phyloP scores from a whole-genome alignment of 2,329 filamentous ascomycete species.

The Colletotrichum simmondsii region DNA sequence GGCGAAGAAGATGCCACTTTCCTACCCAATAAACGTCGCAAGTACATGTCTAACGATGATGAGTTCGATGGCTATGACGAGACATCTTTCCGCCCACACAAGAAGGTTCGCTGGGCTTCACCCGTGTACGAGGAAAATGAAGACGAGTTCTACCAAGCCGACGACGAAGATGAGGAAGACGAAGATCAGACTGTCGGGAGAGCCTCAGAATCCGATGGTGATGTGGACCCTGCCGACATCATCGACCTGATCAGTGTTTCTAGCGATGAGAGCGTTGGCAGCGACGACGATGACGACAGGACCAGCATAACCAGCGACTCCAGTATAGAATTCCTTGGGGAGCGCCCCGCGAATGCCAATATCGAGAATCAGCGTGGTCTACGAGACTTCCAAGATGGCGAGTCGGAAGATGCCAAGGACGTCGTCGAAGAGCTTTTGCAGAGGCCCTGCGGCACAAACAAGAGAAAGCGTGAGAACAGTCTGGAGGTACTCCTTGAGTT shows the following conservation, averaged over 20 bases:
- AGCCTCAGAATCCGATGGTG: not conserved
- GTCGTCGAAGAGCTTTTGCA: not conserved
- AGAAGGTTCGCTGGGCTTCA: not conserved
- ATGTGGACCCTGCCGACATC: not conserved
- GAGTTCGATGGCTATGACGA: not conserved
- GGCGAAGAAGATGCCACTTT: too few relatives aligned
- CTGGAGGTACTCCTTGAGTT: slow-evolving; percentile 21
- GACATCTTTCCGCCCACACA: not conserved
- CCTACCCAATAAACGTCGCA: not conserved
- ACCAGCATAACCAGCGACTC: not conserved
- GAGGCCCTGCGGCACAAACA: not conserved
- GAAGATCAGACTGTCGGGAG: not conserved
- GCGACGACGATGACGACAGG: not conserved
- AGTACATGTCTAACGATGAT: not conserved
- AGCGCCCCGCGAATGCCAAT: not conserved
- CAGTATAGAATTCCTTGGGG: slow-evolving; percentile 18
- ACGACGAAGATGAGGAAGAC: not conserved
- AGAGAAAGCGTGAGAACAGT: slow-evolving; percentile 21
- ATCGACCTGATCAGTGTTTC: not conserved
- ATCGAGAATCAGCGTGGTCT: not conserved
- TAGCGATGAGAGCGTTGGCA: not conserved
- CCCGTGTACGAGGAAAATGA: not conserved
- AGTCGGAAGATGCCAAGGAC: not conserved
- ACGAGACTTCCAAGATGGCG: not conserved
- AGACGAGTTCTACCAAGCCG: not conserved